Evolutionary conservation across 2,329 filamentous ascomycete species (phyloP).

Genomic region (Beauveria varroae): DNA sequence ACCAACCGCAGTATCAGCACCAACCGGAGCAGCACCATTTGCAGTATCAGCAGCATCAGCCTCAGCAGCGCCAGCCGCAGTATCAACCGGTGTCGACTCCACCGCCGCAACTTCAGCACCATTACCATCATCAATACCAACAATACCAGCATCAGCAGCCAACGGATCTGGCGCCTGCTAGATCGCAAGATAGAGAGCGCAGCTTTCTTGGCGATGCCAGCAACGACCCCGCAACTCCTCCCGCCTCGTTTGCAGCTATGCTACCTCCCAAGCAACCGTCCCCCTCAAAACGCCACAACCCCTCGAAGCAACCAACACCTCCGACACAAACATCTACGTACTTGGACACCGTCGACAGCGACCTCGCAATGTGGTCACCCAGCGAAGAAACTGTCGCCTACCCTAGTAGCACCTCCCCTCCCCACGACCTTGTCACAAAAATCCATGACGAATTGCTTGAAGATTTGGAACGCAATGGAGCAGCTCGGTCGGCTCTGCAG

Average conservation of each 20-base stretch:
- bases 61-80: neutral
- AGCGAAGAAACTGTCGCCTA: slow-evolving; percentile 3
- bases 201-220: neutral
- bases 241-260: neutral
- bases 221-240: neutral
- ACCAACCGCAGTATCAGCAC: neutral
- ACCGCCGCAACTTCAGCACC: neutral
- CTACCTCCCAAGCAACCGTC: neutral
- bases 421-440: neutral
- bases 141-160: neutral
- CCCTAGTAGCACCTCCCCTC: neutral
- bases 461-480: neutral
- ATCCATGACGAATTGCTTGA: neutral
- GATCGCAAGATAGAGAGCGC: neutral
- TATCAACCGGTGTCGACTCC: neutral
- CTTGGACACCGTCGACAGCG: neutral
- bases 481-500: neutral
- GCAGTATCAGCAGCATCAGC: neutral
- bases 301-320: neutral
- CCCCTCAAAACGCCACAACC: neutral
- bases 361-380: neutral
- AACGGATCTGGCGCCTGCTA: neutral
- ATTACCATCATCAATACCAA: neutral
- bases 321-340: neutral
- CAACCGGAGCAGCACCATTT: neutral